Percentiles rank a stretch among this genome's conserved stretches.
Conservation (phyloP, 2,329 filamentous ascomycete species). For the Hypomyces perniciosus region DNA sequence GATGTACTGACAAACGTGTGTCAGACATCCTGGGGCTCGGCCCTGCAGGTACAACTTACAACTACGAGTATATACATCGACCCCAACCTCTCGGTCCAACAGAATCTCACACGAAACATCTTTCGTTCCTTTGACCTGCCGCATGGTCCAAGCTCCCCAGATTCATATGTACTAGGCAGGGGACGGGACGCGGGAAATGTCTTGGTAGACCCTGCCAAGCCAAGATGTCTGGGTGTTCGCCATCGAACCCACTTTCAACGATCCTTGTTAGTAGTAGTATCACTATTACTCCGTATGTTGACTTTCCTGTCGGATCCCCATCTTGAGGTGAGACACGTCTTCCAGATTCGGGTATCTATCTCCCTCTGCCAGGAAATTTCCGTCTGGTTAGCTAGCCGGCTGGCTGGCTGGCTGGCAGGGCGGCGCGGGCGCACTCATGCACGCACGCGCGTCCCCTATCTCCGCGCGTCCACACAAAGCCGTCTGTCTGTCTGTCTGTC, state of each 20-base stretch:
- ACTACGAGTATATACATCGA: neutral
- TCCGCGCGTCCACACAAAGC: too few relatives aligned
- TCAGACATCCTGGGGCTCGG: too few relatives aligned
- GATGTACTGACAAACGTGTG: too few relatives aligned
- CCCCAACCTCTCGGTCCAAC: neutral
- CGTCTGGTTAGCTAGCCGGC: too few relatives aligned
- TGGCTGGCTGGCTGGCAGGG: too few relatives aligned
- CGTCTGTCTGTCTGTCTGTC: too few relatives aligned
- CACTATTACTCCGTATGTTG: neutral
- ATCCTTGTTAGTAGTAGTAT: neutral
- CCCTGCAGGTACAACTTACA: too few relatives aligned
- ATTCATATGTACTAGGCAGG: neutral
- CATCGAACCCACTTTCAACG: neutral
- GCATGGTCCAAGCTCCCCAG: conserved; percentile 8
- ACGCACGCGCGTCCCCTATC: too few relatives aligned
- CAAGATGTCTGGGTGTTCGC: neutral
- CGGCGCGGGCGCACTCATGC: too few relatives aligned
- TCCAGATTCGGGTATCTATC: neutral
- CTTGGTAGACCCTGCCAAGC: neutral
- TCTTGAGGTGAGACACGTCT: too few relatives aligned
- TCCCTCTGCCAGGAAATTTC: neutral
- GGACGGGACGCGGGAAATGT: conserved; percentile 8
- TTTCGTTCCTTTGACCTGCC: neutral
- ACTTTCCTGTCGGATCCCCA: too few relatives aligned
- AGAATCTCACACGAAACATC: neutral